Percentiles rank a stretch among this genome's conserved stretches.
These are phyloP conservation scores for peach (Prunus persica) DNA, from an alignment of 306 rosid genomes.

Conservation along the genomic window DNA sequence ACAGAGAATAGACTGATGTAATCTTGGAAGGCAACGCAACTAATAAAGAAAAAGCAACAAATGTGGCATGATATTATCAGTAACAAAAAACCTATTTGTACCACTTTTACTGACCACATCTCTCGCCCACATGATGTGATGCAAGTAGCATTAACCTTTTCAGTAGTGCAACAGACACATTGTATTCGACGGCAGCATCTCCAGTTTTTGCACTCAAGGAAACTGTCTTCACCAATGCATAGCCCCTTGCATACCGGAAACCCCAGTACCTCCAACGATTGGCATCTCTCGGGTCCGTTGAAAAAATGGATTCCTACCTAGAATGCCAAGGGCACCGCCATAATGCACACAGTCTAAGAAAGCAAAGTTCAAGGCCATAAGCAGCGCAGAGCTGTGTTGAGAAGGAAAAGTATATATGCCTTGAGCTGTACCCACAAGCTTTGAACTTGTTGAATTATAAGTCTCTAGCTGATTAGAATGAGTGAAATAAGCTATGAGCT, in stretches of 20 bases:
- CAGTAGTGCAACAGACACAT: constrained; percentile 27
- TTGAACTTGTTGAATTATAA: constrained; percentile 9
- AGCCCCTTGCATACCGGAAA: constrained; percentile 35
- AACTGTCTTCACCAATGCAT: constrained; percentile 31
- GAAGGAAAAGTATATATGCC: constrained; percentile 42
- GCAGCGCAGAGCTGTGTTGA: constrained; percentile 32
- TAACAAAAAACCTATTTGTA: not conserved
- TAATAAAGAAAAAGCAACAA: not conserved
- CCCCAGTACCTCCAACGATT: constrained; percentile 37
- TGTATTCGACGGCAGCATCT: constrained; percentile 38
- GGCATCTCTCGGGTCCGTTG: constrained; percentile 36
- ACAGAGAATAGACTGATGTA: not conserved
- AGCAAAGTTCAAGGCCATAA: constrained; percentile 32
- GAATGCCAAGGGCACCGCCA: constrained; percentile 33
- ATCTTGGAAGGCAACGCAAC: not conserved
- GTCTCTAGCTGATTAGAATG: too few species aligned
- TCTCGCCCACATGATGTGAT: not conserved
- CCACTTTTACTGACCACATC: not conserved
- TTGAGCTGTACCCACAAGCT: constrained; percentile 39
- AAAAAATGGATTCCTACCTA: constrained; percentile 30
- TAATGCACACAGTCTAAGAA: constrained; percentile 29
- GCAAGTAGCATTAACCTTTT: not conserved
- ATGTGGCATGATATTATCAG: not conserved
- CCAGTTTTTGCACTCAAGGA: constrained; percentile 7
- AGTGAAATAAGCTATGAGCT: too few species aligned